phyloP scores from a whole-genome alignment of 148 eudicot genomes.

The Suaeda aralocaspica region DNA sequence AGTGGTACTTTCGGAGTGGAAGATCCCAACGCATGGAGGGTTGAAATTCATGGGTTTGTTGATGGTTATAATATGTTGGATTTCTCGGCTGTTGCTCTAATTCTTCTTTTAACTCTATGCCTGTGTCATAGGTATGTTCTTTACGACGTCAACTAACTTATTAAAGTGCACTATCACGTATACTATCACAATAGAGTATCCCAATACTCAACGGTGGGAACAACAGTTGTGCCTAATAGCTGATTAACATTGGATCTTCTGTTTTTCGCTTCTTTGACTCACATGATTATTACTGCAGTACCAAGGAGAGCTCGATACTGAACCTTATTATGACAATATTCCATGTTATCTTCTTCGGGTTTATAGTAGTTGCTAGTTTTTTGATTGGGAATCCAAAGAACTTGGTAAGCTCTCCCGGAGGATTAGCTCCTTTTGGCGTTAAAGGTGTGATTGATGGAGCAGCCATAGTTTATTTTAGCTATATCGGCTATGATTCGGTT shows the following conservation, averaged over 20 bases:
- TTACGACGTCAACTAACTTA: background rate
- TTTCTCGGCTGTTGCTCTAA: constrained; percentile 72
- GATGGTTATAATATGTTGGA: constrained; percentile 76
- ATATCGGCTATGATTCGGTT: constrained; percentile 80
- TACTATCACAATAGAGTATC: background rate
- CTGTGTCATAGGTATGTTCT: constrained; percentile 57
- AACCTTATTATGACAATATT: constrained; percentile 64
- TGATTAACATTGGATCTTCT: background rate
- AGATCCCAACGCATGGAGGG: constrained; percentile 61
- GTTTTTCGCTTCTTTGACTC: background rate
- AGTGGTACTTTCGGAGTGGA: constrained; percentile 55
- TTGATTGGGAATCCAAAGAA: constrained; percentile 53
- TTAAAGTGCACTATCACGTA: background rate
- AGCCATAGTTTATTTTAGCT: constrained; percentile 76
- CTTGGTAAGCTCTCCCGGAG: constrained; percentile 54
- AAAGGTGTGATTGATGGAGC: constrained; percentile 80
- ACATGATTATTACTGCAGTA: constrained; percentile 42
- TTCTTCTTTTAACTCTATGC: constrained; percentile 59
- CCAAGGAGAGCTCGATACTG: constrained; percentile 68
- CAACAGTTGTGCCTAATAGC: constrained; percentile 1
- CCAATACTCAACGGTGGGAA: too few relatives aligned
- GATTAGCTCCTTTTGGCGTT: constrained; percentile 65
- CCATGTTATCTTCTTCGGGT: constrained; percentile 65
- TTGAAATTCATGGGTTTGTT: constrained; percentile 49
- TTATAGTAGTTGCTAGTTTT: constrained; percentile 61